Evolutionary conservation across 2,329 filamentous ascomycete genomes (phyloP), one percentile per base, ranked within the genome.

Genomic region (Hypoxylon sp.): DNA sequence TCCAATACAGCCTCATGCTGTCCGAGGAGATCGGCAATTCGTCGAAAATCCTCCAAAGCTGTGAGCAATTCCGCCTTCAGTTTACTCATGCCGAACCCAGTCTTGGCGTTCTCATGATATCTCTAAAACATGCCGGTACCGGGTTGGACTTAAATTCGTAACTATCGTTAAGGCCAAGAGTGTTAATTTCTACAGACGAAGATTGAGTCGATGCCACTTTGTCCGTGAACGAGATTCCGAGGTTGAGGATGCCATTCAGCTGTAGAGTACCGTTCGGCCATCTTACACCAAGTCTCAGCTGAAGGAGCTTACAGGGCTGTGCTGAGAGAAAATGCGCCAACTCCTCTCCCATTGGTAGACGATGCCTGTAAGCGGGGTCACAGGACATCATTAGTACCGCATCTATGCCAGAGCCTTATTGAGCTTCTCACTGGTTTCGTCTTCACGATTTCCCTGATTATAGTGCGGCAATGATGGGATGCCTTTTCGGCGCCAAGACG

Each of bases 31-130:
- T 58, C 43, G 14, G 38, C 43, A 30, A 58, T 38, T 17, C 36
- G 55, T 11, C 43, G 45, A 38, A 58, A 38, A 41, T 49, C 55
- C 19, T 49, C 55, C 30, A 58, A 23, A 5, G 43, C 30, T 21
- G 13, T 36, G 19, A 58, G 55, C 32, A 58, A 41, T 10, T 21
- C 11, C n/a, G 30, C n/a, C 28, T 36, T 17, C 10, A 49, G 30
- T 28, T 58, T n/a, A 32, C 17, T 58, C 55, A 58, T 58, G 7
- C 23, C 13, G 19, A 11, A n/a, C 28, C 23, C n/a, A n/a, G 13
- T 53, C 25, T 23, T 25, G 50, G 13, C 9, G 19, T 10, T 41
- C 25, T 19, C 23, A 30, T 45, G 23, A 6, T n/a, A 23, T 56
- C 9, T 41, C 6, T 41, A 14, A 13, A 53, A 28, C 23, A 17